Conservation (phyloP, 208 protist species). For the Leptomonas seymouri region DNA sequence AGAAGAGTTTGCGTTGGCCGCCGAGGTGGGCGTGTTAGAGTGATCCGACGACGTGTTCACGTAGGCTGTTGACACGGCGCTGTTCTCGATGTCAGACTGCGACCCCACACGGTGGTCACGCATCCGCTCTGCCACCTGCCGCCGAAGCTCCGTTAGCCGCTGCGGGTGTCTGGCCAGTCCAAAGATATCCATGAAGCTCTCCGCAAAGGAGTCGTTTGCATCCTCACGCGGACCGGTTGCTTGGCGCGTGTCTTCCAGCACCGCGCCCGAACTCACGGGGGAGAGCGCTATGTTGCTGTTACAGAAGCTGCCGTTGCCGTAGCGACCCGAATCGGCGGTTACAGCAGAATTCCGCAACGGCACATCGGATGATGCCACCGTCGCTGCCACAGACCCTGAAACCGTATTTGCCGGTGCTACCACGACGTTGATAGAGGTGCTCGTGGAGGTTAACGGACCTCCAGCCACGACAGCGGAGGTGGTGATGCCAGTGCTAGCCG, state of each 20-base stretch:
- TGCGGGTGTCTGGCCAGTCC: slow-evolving; percentile 29
- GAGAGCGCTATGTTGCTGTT: slow-evolving; percentile 18
- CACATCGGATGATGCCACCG: no score
- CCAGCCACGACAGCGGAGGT: no score
- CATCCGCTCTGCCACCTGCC: slow-evolving; percentile 16
- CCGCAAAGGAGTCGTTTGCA: slow-evolving; percentile 34
- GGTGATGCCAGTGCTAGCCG: slow-evolving; percentile 3
- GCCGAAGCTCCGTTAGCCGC: slow-evolving; percentile 26
- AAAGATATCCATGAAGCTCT: slow-evolving; percentile 37
- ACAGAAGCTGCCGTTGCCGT: slow-evolving; percentile 2
- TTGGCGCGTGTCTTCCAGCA: slow-evolving; percentile 1
- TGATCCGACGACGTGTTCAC: slow-evolving; percentile 6
- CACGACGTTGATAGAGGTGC: slow-evolving; percentile 7
- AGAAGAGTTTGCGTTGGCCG: neutral
- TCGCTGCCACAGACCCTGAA: no score
- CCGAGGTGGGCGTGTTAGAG: neutral
- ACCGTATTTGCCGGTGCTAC: neutral
- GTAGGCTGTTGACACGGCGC: neutral
- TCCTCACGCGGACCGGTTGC: slow-evolving; percentile 9
- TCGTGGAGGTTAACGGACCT: neutral
- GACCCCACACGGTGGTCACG: slow-evolving; percentile 5
- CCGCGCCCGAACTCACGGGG: neutral
- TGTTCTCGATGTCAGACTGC: slow-evolving; percentile 10
- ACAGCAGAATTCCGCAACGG: neutral
- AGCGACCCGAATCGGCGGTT: neutral